Percentiles rank a stretch among this genome's conserved stretches.
These are phyloP conservation scores for Aquilaria agallochum DNA, from an alignment of 441 rosid genomes.

Conservation along the genomic window DNA sequence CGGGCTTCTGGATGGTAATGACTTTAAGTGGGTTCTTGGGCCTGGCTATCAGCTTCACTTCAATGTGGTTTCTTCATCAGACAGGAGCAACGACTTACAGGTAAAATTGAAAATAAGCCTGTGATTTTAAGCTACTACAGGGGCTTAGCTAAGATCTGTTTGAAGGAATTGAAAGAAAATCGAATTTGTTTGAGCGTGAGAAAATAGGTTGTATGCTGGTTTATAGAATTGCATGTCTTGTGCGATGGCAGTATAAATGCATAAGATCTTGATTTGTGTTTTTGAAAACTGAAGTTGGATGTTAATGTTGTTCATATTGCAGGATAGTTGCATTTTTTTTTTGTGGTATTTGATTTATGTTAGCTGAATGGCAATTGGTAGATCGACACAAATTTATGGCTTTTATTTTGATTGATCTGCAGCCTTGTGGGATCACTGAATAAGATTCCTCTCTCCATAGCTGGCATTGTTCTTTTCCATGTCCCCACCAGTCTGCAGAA, in stretches of 20 bases:
- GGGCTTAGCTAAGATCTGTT: neutral
- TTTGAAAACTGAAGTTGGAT: too few species aligned
- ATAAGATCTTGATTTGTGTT: too few species aligned
- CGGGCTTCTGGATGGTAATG: constrained; percentile 83
- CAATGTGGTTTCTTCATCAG: constrained; percentile 99
- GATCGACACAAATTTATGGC: constrained; percentile 1
- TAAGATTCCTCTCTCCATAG: constrained; percentile 88
- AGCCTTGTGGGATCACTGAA: constrained; percentile 96
- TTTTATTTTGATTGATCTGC: constrained; percentile 30
- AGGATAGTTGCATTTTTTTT: too few species aligned
- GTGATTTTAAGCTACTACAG: neutral
- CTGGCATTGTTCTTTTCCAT: constrained; percentile 80
- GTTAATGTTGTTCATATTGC: too few species aligned
- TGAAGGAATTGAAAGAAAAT: too few species aligned
- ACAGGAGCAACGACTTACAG: constrained; percentile 99
- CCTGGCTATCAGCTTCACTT: constrained; percentile 95
- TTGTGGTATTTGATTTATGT: neutral
- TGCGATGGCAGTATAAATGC: too few species aligned
- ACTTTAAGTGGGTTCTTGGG: constrained; percentile 95
- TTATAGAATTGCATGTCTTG: too few species aligned
- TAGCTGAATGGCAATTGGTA: neutral
- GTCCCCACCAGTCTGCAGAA: constrained; percentile 95
- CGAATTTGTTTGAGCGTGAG: too few species aligned
- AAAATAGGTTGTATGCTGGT: too few species aligned
- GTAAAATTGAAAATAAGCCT: constrained; percentile 28